Base-by-base conservation (phyloP, 371 early-diverging fungal genomes). In the Mucor ambiguus region DNA sequence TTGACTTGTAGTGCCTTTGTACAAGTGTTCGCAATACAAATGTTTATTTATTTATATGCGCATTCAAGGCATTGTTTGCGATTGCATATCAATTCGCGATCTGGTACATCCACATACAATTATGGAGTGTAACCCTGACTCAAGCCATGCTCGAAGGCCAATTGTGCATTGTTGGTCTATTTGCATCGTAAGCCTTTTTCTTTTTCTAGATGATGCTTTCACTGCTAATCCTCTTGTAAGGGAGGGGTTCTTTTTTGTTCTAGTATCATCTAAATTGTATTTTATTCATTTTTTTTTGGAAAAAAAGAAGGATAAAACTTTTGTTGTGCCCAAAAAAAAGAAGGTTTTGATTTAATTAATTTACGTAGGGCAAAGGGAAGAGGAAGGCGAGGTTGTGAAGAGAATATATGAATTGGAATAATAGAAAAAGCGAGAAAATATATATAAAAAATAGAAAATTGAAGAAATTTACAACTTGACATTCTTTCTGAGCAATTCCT, bases 401-500 rank as follows among this genome's bases (percentile, higher is more conserved):
- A 56, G 56, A 56, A 56, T 56, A 56, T 56, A 33, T 56, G 33
- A 11, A 32, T 32, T 56, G 56, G 56, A 56, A 56, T 56, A 56
- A 33, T 24, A 56, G 52, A 28, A 26, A 52, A 14, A 26, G 6
- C 4, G 24, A 26, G n/a, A 56, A 56, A 20, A 38, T 58, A 58
- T 58, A 26, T 58, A 58, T 38, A 58, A 24, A 24, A 32, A 33
- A 37, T 33, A 37, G 48, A 61, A n/a, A 62, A 37, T 52, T 28
- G 24, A 54, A 37, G 26, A 63, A 61, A 71, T 73, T 83, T 85
- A 85, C 73, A 87, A 73, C 81, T 87, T 87, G 79, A 87, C 86
- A 56, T 92, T 87, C 81, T 94, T 93, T 72, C 90, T 83, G 37
- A 96, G 88, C 63, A 81, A 57, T 69, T 90, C 89, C 90, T 97